Percentiles rank a stretch among this genome's conserved stretches.
These are phyloP conservation scores for Russula earlei DNA, from an alignment of 768 basidiomycete genomes.

Conservation along the genomic window DNA sequence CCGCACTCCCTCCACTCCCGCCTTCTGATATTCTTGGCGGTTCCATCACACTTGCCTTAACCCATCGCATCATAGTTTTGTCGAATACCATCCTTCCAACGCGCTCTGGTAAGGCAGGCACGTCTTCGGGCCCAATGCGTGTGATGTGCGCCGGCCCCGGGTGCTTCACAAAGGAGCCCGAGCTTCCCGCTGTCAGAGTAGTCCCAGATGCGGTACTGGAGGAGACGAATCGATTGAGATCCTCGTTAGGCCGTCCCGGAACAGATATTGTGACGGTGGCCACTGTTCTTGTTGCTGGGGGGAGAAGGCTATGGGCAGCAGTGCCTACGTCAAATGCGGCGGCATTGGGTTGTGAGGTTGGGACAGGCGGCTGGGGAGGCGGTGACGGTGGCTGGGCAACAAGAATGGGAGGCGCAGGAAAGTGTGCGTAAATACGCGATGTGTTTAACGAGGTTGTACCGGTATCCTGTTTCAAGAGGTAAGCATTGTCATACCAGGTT, in stretches of 20 bases:
- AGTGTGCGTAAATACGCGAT: conserved; percentile 23
- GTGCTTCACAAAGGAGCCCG: conserved; percentile 79
- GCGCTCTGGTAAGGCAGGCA: conserved; percentile 61
- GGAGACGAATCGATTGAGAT: conserved; percentile 84
- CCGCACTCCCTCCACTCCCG: conserved; percentile 27
- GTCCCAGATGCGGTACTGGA: conserved; percentile 77
- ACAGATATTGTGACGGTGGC: conserved; percentile 45
- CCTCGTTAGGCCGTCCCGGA: conserved; percentile 48
- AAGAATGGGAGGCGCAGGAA: conserved; percentile 25
- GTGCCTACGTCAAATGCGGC: neutral
- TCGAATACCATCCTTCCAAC: conserved; percentile 88
- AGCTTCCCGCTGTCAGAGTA: conserved; percentile 60
- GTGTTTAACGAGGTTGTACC: conserved; percentile 37
- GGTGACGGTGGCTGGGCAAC: conserved; percentile 19
- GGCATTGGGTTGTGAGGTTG: conserved; percentile 1
- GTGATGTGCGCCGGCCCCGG: conserved; percentile 69
- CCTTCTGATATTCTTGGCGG: conserved; percentile 23
- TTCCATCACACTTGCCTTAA: conserved; percentile 44
- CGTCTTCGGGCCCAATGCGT: conserved; percentile 72
- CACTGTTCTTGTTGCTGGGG: conserved; percentile 19
- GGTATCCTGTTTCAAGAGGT: conserved; percentile 34
- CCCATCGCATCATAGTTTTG: conserved; percentile 76
- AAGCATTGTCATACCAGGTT: conserved; percentile 28
- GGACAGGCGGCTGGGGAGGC: conserved; percentile 18
- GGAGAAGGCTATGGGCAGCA: conserved; percentile 13